phyloP scores from a whole-genome alignment of 495 filamentous ascomycete genomes.

The Glutinoglossum americanum region DNA sequence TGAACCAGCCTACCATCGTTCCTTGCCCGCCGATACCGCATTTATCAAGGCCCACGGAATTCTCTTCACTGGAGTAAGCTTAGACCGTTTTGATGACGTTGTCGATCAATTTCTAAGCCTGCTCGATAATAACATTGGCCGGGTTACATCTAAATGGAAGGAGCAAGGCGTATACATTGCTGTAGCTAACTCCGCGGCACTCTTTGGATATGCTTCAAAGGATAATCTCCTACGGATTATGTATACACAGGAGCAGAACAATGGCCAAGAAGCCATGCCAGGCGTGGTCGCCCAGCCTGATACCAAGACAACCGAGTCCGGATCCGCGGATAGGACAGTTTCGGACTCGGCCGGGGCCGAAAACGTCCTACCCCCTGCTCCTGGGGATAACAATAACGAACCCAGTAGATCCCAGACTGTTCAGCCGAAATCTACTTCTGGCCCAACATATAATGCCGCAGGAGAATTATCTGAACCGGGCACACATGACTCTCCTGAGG shows the following conservation, averaged over 20 bases:
- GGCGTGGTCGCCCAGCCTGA: background rate
- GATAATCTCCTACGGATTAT: conserved; percentile 15
- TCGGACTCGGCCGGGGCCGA: background rate
- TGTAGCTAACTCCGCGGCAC: conserved; percentile 28
- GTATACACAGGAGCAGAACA: background rate
- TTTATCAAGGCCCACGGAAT: conserved; percentile 45
- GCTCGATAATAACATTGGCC: conserved; percentile 37
- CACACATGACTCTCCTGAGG: background rate
- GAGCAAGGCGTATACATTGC: conserved; percentile 36
- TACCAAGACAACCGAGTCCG: background rate
- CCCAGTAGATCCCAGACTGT: background rate
- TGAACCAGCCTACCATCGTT: conserved; percentile 15
- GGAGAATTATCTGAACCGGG: background rate
- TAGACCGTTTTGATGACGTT: conserved; percentile 24
- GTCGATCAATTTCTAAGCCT: conserved; percentile 27
- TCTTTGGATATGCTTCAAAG: conserved; percentile 39
- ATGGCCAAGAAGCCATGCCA: background rate
- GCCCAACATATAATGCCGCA: too few species aligned
- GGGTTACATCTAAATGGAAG: conserved; percentile 35
- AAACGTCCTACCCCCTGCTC: background rate
- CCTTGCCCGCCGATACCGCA: conserved; percentile 21
- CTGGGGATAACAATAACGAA: background rate
- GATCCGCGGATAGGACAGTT: background rate
- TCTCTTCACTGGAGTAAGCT: conserved; percentile 34
- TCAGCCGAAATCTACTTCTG: background rate